Evolutionary conservation across 2,329 filamentous ascomycete genomes (phyloP).

Genomic region (Colletotrichum magnum): DNA sequence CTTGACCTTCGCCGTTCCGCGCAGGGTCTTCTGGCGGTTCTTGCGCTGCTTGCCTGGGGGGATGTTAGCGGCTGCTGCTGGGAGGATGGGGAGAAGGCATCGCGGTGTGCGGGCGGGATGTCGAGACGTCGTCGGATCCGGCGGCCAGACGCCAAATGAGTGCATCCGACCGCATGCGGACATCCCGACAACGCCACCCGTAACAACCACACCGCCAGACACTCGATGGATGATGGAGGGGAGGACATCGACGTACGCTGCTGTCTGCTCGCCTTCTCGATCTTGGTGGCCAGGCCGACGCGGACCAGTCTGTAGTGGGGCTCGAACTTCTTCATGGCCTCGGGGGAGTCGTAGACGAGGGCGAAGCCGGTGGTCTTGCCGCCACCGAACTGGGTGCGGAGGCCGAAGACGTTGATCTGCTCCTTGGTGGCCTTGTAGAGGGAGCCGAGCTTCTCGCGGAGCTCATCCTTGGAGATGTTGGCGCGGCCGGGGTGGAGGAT

Average conservation of each 20-base stretch:
- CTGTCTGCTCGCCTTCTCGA: constrained; percentile 98
- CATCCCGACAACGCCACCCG: background rate
- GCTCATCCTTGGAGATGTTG: constrained; percentile 99
- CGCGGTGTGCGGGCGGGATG: no score
- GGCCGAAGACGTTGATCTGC: constrained; percentile 97
- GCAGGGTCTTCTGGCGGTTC: constrained; percentile 99
- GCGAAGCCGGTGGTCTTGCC: constrained; percentile 99
- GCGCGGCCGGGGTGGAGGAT: constrained; percentile 98
- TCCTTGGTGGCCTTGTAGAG: constrained; percentile 99
- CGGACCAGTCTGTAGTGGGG: constrained; percentile 97
- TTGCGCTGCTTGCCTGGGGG: constrained; percentile 97
- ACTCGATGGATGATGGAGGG: no score
- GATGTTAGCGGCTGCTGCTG: constrained; percentile 42
- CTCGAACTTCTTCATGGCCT: constrained; percentile 99
- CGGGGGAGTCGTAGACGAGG: constrained; percentile 97
- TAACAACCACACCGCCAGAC: background rate
- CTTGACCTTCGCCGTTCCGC: constrained; percentile 98
- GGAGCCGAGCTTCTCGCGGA: constrained; percentile 92
- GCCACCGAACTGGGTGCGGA: constrained; percentile 98
- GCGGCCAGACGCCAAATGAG: constrained; percentile 23
- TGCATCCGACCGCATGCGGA: constrained; percentile 13
- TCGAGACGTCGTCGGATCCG: constrained; percentile 27
- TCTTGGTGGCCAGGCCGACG: constrained; percentile 92
- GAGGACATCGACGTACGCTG: constrained; percentile 83
- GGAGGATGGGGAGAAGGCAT: background rate